Percentiles rank a stretch among this genome's conserved stretches.
Evolutionary conservation across 2,329 filamentous ascomycete species (phyloP).

Genomic region (Bipolaris gigantea): DNA sequence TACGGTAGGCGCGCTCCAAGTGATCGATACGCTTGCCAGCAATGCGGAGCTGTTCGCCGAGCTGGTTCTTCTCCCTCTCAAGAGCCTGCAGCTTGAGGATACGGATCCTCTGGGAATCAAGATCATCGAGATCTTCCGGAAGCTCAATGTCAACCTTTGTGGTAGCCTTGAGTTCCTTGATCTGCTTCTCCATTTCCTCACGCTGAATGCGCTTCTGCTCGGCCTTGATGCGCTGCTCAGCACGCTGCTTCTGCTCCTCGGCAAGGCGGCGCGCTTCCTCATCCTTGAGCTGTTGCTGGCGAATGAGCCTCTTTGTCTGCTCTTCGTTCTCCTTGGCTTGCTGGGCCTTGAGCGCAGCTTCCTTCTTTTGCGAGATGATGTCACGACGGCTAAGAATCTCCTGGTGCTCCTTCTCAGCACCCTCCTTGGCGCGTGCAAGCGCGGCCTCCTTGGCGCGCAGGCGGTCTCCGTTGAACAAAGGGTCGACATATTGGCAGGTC

Average conservation of each 20-base stretch:
- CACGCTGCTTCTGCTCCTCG: constrained; percentile 91
- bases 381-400: constrained; percentile 84
- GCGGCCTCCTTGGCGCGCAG: constrained; percentile 78
- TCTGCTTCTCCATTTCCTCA: constrained; percentile 72
- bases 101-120: constrained; percentile 68
- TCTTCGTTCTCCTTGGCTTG: constrained; percentile 91
- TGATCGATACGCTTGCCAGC: constrained; percentile 97
- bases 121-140: constrained; percentile 72
- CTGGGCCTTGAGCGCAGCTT: constrained; percentile 84
- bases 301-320: constrained; percentile 81
- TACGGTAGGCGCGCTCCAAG: constrained; percentile 92
- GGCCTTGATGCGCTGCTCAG: constrained; percentile 79
- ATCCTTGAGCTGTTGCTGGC: constrained; percentile 84
- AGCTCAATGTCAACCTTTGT: constrained; percentile 87
- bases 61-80: constrained; percentile 96
- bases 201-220: constrained; percentile 50
- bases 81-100: constrained; percentile 93
- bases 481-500: constrained; percentile 94
- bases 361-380: constrained; percentile 94
- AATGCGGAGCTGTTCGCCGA: constrained; percentile 85
- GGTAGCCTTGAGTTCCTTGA: constrained; percentile 91
- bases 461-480: constrained; percentile 80
- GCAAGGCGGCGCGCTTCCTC: constrained; percentile 85
- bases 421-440: constrained; percentile 78
- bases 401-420: constrained; percentile 87